Percentiles rank a stretch among this genome's conserved stretches.
phyloP scores from a whole-genome alignment of 345 rosid genomes.

The thale cress (Arabidopsis thaliana) region DNA sequence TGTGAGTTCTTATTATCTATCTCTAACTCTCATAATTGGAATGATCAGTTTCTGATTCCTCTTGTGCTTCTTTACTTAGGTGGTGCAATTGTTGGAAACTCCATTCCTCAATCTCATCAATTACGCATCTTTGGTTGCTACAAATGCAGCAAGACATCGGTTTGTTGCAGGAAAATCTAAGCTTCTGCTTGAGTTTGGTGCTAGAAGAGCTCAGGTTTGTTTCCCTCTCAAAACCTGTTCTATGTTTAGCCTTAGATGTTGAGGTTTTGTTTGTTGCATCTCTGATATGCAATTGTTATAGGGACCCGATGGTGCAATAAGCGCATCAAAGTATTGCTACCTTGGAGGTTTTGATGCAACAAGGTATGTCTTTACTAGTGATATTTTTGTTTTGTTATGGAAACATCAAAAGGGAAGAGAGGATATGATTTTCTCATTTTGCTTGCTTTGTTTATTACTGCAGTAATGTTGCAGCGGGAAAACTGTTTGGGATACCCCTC shows the following conservation, averaged over 20 bases:
- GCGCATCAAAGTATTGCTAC: slow-evolving; percentile 90
- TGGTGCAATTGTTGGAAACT: slow-evolving; percentile 95
- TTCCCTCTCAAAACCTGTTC: neutral
- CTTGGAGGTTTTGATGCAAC: slow-evolving; percentile 98
- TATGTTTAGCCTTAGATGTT: neutral
- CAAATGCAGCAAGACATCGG: slow-evolving; percentile 96
- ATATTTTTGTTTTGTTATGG: slow-evolving; percentile 8
- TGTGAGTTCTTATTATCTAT: slow-evolving; percentile 54
- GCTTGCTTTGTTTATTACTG: slow-evolving; percentile 32
- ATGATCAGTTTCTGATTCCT: neutral
- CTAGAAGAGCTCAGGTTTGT: slow-evolving; percentile 98
- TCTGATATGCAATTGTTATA: slow-evolving; percentile 33
- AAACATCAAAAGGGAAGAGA: neutral
- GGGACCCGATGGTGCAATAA: slow-evolving; percentile 96
- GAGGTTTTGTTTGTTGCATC: slow-evolving; percentile 21
- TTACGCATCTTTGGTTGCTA: slow-evolving; percentile 88
- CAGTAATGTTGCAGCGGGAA: slow-evolving; percentile 98
- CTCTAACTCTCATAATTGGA: neutral
- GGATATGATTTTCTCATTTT: neutral
- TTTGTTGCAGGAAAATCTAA: slow-evolving; percentile 94
- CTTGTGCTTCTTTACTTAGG: slow-evolving; percentile 48
- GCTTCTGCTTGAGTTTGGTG: slow-evolving; percentile 87
- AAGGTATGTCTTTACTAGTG: slow-evolving; percentile 52
- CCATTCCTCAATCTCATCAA: slow-evolving; percentile 86
- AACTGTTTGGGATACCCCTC: slow-evolving; percentile 84